These are phyloP conservation scores for Priceomyces castillae DNA, from an alignment of 805 yeast species.

Conservation along the genomic window DNA sequence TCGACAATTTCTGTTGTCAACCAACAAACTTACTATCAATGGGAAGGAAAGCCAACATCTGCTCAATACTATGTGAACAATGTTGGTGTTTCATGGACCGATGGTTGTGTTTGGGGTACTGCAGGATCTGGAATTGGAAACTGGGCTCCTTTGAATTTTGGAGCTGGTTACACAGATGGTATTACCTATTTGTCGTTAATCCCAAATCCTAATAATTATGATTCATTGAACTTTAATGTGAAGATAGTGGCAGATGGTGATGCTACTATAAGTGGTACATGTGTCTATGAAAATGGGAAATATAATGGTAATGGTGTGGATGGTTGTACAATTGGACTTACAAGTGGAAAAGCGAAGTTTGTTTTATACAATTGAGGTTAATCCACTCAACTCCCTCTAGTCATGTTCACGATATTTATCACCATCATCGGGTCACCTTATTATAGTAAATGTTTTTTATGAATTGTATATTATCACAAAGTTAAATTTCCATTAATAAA, in stretches of 20 bases:
- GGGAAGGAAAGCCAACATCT: conserved; percentile 82
- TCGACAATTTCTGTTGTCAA: conserved; percentile 77
- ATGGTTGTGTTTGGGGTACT: conserved; percentile 94
- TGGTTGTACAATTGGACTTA: conserved; percentile 76
- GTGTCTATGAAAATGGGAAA: conserved; percentile 75
- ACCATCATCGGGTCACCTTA: not conserved
- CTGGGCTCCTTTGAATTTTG: conserved; percentile 97
- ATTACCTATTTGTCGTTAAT: conserved; percentile 82
- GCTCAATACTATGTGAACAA: conserved; percentile 97
- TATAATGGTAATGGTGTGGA: conserved; percentile 66
- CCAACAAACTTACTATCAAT: conserved; percentile 69
- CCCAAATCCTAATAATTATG: conserved; percentile 88
- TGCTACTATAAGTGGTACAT: conserved; percentile 57
- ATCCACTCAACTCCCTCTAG: not conserved
- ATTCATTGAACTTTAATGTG: conserved; percentile 56
- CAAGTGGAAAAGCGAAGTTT: conserved; percentile 58
- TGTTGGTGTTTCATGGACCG: conserved; percentile 83
- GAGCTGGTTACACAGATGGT: conserved; percentile 76
- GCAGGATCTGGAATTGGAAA: conserved; percentile 81
- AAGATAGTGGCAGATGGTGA: conserved; percentile 67
- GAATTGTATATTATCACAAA: not conserved
- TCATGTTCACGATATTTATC: not conserved
- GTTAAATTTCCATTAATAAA: not conserved
- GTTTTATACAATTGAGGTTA: conserved; percentile 41
- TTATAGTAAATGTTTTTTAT: not conserved